phyloP scores from a whole-genome alignment of 768 basidiomycete genomes.

The Roridomyces roridus region DNA sequence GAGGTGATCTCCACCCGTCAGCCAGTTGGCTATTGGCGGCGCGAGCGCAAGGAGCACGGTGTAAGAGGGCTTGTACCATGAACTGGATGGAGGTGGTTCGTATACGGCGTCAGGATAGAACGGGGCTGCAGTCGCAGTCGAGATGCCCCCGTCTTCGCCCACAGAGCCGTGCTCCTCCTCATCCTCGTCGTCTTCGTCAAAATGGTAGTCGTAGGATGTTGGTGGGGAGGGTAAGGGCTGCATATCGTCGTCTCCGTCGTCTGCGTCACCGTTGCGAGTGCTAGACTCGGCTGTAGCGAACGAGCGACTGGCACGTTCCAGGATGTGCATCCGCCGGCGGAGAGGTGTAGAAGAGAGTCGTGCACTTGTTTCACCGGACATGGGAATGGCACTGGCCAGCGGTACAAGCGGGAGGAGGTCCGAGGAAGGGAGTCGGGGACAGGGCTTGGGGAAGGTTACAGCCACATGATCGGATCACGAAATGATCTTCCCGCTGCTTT shows the following conservation, averaged over 20 bases:
- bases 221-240: conserved; percentile 11
- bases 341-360: neutral
- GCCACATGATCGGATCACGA: too few species aligned
- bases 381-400: neutral
- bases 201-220: conserved; percentile 2
- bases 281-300: conserved; percentile 9
- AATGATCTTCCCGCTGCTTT: too few species aligned
- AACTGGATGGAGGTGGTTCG: conserved; percentile 30
- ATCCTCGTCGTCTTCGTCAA: conserved; percentile 1
- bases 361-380: conserved; percentile 1
- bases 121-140: neutral
- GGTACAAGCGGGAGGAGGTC: too few species aligned
- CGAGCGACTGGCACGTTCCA: conserved; percentile 2
- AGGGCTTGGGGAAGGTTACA: too few species aligned
- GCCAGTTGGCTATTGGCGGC: conserved; percentile 78
- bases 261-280: conserved; percentile 2
- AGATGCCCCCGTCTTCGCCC: neutral
- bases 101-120: neutral
- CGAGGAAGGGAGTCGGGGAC: too few species aligned
- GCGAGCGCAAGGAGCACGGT: conserved; percentile 76
- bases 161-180: neutral
- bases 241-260: neutral
- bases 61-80: conserved; percentile 78
- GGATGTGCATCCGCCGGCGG: conserved; percentile 9
- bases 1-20: conserved; percentile 80